phyloP scores from a whole-genome alignment of 2,329 filamentous ascomycete genomes.

The Neobulgaria alba region DNA sequence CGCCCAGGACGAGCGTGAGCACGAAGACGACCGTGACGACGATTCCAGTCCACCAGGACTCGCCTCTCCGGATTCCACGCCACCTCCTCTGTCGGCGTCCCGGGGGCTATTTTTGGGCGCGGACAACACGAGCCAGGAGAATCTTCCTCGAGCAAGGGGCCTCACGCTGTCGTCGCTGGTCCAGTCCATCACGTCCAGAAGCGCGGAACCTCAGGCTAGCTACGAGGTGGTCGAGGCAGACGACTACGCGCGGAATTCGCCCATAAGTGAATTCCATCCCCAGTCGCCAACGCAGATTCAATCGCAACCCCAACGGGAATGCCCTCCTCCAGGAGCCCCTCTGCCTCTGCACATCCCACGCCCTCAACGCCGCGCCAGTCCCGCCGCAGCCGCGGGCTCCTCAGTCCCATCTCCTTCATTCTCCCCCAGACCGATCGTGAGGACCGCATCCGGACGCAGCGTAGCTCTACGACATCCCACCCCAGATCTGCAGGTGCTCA shows the following conservation, averaged over 20 bases:
- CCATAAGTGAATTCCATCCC: slow-evolving; percentile 1
- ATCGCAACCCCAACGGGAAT: slow-evolving; percentile 1
- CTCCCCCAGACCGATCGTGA: slow-evolving; percentile 15
- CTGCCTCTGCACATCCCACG: slow-evolving; percentile 13
- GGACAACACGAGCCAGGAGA: slow-evolving; percentile 11
- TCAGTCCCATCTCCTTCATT: slow-evolving; percentile 6
- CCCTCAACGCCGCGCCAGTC: slow-evolving; percentile 11
- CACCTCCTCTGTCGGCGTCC: slow-evolving; percentile 1
- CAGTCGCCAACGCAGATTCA: slow-evolving; percentile 3
- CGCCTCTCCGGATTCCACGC: slow-evolving; percentile 5
- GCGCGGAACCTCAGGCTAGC: slow-evolving; percentile 9
- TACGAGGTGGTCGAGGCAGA: slow-evolving; percentile 18
- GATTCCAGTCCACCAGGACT: not conserved
- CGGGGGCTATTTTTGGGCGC: slow-evolving; percentile 20
- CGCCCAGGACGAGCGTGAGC: slow-evolving; percentile 8
- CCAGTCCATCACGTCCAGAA: slow-evolving; percentile 10
- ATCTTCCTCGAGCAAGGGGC: slow-evolving; percentile 3
- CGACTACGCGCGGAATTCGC: slow-evolving; percentile 11
- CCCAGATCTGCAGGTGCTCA: slow-evolving; percentile 52
- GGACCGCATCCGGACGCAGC: slow-evolving; percentile 24
- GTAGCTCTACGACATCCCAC: slow-evolving; percentile 44
- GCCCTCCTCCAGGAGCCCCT: slow-evolving; percentile 1
- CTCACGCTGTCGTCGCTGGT: slow-evolving; percentile 8
- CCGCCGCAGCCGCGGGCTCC: slow-evolving; percentile 13
- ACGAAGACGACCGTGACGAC: slow-evolving; percentile 3